Base-by-base conservation (phyloP, 73 alveolate species). In the Blepharisma japonicum region DNA sequence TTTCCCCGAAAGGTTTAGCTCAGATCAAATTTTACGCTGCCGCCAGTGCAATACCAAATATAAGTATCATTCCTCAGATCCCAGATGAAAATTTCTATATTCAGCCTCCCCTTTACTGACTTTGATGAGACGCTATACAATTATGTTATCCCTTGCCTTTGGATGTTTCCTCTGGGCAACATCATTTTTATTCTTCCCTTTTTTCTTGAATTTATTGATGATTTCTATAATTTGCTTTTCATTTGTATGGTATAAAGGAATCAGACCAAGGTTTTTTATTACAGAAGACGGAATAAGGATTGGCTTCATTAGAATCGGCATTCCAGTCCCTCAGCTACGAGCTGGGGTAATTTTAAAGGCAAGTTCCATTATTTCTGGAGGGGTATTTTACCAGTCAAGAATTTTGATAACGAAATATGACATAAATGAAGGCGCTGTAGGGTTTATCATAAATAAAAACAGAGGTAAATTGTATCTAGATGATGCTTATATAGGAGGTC, bases 201-300 rank as follows among this genome's bases (percentile, higher is more conserved):
- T 53, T 53, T 20, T 53, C 27, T 14, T 20, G n/a, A 53, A 53
- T 53, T 20, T 53, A 14, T 53, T 61, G 38, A 18, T n/a, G 14
- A 14, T 61, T 61, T 61, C 23, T 61, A 25, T 11, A n/a, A 14
- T 61, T 20, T n/a, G 50, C 46, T 61, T 61, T 18, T 61, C 50
- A 8, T n/a, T 61, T n/a, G 11, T 61, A 20, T 61, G 49, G n/a
- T 61, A 18, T 61, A 18, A n/a, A 61, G 46, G 47, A 61, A n/a
- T 61, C 49, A 61, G 74, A 39, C 74, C 74, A 53, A 53, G 67
- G 67, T 14, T 53, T 53, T 53, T 53, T 53, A 20, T 20, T 4
- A 53, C 67, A 53, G 23, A 14, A 53, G 67, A 53, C 23, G 67
- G 67, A 4, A 53, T 53, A 14, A 53, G 67, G 4, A 11, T 53